Conservation (phyloP, 176 grass and related monocot species). For the Bromus sterilis region DNA sequence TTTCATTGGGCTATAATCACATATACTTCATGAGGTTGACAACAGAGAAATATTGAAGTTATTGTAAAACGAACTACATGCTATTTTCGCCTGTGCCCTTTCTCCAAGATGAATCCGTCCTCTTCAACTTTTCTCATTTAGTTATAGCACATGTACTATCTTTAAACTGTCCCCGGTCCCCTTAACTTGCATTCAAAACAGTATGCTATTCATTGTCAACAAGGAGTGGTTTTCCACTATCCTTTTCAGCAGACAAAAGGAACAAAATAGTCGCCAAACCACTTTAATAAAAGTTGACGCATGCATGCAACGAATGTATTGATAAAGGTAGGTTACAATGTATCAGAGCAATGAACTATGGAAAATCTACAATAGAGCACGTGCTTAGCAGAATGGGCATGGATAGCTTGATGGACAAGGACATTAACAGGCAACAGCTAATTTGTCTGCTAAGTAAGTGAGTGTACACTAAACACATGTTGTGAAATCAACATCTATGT, state of each 20-base stretch:
- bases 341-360: neutral
- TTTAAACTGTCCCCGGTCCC: neutral
- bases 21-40: neutral
- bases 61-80: neutral
- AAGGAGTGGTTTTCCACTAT: neutral
- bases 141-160: neutral
- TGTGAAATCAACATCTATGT: neutral
- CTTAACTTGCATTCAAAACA: neutral
- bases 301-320: neutral
- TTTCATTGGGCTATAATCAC: neutral
- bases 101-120: neutral
- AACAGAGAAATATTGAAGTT: neutral
- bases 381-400: neutral
- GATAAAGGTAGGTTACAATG: neutral
- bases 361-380: neutral
- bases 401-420: neutral
- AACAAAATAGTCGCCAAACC: neutral
- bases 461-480: neutral
- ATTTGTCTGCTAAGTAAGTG: neutral
- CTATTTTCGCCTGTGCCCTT: neutral
- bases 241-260: neutral
- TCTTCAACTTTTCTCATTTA: neutral
- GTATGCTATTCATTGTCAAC: neutral
- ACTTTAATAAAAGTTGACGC: neutral
- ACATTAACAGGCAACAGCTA: neutral